Evolutionary conservation across 176 grass and related monocot genomes (phyloP).

Genomic region (Lolium multiflorum): DNA sequence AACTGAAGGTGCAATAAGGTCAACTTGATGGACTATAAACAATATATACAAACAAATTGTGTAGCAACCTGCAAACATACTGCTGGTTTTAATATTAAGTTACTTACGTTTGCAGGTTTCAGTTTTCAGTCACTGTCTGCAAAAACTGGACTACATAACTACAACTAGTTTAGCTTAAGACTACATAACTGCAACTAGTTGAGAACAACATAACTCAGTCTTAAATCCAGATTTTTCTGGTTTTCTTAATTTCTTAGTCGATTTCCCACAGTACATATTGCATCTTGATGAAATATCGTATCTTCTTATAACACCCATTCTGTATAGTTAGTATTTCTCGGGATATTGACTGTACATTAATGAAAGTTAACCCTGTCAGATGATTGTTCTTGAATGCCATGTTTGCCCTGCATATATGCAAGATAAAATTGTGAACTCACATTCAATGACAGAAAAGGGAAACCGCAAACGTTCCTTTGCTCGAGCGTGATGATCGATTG

Average conservation of each 20-base stretch:
- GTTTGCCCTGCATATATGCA: not conserved
- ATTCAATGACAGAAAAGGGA: not conserved
- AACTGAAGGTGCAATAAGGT: not conserved
- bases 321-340: not conserved
- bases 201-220: slow-evolving; percentile 9
- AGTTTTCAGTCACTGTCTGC: slow-evolving; percentile 3
- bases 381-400: not conserved
- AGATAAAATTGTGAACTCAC: slow-evolving; percentile 5
- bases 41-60: not conserved
- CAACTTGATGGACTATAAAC: not conserved
- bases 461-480: not conserved
- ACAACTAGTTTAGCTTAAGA: not conserved
- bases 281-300: slow-evolving; percentile 8
- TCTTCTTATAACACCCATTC: not conserved
- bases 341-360: not conserved
- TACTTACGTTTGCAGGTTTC: no score
- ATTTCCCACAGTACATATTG: not conserved
- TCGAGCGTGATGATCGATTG: slow-evolving; percentile 13
- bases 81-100: not conserved
- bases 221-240: not conserved
- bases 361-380: not conserved
- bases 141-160: not conserved
- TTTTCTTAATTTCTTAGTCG: not conserved
- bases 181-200: slow-evolving; percentile 9
- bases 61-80: not conserved